These are phyloP conservation scores for Biancaea sappan DNA, from an alignment of 306 rosid species.

Conservation along the genomic window DNA sequence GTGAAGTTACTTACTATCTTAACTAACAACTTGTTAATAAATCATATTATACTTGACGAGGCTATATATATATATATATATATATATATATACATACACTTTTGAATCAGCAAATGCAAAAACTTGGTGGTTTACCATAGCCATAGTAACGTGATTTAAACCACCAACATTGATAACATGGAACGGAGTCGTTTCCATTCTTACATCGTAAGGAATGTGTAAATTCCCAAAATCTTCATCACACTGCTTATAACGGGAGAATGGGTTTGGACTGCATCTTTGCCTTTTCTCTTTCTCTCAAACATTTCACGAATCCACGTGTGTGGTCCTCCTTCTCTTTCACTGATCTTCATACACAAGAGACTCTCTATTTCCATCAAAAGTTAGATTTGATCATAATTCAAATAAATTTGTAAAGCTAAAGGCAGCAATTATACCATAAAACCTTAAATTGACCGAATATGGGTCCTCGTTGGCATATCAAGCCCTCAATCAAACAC, in stretches of 20 bases:
- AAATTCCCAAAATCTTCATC: neutral
- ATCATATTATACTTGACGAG: too few species aligned
- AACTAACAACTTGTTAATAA: too few species aligned
- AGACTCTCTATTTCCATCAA: too few species aligned
- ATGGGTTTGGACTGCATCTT: constrained; percentile 14
- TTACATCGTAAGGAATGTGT: neutral
- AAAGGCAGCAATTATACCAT: constrained; percentile 17
- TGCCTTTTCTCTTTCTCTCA: neutral
- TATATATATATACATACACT: too few species aligned
- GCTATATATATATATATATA: too few species aligned
- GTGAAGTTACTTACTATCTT: too few species aligned
- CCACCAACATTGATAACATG: neutral
- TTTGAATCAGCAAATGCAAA: neutral
- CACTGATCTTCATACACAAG: too few species aligned
- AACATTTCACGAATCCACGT: neutral
- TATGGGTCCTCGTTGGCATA: constrained; percentile 31
- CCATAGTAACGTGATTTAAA: too few species aligned
- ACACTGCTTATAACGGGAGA: neutral
- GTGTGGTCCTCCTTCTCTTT: too few species aligned
- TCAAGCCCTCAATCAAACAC: constrained; percentile 16
- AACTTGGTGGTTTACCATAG: too few species aligned
- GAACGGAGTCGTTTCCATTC: neutral
- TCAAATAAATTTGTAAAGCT: neutral
- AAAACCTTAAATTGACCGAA: constrained; percentile 1
- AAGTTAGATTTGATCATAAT: neutral